Evolutionary conservation across 202 grass and related monocot species (phyloP).

Genomic region (Dendrocalamus latiflorus): DNA sequence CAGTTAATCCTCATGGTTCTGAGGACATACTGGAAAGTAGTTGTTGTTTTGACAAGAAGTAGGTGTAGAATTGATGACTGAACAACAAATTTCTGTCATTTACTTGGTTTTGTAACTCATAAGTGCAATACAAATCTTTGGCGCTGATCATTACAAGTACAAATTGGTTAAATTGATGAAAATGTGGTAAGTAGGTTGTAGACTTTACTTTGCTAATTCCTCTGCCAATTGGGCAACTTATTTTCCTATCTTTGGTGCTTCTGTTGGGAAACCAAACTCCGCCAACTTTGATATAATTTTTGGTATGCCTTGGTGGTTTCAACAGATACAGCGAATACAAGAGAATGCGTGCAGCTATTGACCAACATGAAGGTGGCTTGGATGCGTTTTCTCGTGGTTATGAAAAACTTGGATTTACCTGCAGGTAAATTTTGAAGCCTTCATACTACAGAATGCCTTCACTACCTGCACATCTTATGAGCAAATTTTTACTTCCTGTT

Average conservation of each 20-base stretch:
- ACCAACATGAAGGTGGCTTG: slow-evolving; percentile 78
- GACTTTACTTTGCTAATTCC: background rate
- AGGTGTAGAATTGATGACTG: background rate
- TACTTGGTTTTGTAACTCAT: background rate
- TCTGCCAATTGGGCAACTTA: background rate
- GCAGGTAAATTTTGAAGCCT: slow-evolving; percentile 47
- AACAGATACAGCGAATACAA: slow-evolving; percentile 65
- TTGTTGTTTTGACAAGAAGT: too few relatives aligned
- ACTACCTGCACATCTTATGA: background rate
- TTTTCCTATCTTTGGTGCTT: slow-evolving; percentile 16
- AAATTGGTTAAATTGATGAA: background rate
- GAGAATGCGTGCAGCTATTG: slow-evolving; percentile 76
- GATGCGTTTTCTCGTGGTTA: slow-evolving; percentile 87
- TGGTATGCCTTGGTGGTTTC: slow-evolving; percentile 2
- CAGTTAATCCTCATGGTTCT: background rate
- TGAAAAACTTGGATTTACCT: slow-evolving; percentile 84
- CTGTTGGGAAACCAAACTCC: background rate
- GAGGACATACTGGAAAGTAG: background rate
- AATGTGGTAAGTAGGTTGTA: background rate
- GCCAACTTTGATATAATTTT: background rate
- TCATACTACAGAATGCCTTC: background rate
- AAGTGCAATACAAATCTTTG: background rate
- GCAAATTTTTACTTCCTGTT: background rate
- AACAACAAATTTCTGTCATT: background rate
- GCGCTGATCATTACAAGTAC: background rate